These are phyloP conservation scores for Mrakia frigida DNA, from an alignment of 768 basidiomycete species.

Conservation along the genomic window DNA sequence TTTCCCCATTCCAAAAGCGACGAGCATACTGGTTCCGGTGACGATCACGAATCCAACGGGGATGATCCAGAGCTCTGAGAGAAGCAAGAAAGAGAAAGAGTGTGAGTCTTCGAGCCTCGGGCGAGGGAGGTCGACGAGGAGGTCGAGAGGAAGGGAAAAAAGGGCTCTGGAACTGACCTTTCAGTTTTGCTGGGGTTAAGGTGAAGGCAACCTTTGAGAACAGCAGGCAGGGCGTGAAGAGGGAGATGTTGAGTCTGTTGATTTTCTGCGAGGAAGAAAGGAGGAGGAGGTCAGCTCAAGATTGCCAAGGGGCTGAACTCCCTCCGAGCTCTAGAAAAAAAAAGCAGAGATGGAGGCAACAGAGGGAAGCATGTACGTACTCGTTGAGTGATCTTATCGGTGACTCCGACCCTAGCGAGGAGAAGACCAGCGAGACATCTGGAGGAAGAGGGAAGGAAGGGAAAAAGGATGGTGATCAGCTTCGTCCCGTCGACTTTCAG, in stretches of 20 bases:
- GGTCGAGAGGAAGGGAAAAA: slow-evolving; percentile 62
- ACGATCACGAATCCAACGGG: slow-evolving; percentile 79
- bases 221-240: slow-evolving; percentile 56
- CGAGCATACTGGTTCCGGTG: slow-evolving; percentile 62
- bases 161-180: slow-evolving; percentile 58
- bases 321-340: too few species aligned
- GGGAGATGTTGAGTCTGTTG: slow-evolving; percentile 74
- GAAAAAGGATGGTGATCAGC: neutral
- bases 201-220: slow-evolving; percentile 96
- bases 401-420: slow-evolving; percentile 69
- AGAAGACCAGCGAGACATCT: slow-evolving; percentile 30
- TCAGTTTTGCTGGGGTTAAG: slow-evolving; percentile 71
- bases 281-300: slow-evolving; percentile 47
- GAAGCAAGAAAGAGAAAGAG: neutral
- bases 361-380: slow-evolving; percentile 48
- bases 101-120: slow-evolving; percentile 33
- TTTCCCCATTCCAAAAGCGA: slow-evolving; percentile 61
- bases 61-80: slow-evolving; percentile 50
- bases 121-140: neutral
- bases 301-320: slow-evolving; percentile 1
- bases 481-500: neutral
- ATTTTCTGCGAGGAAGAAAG: slow-evolving; percentile 45
- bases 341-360: slow-evolving; percentile 48
- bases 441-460: neutral
- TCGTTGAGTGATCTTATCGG: slow-evolving; percentile 77